phyloP scores from a whole-genome alignment of 805 yeast genomes.

The Brettanomyces nanus region DNA sequence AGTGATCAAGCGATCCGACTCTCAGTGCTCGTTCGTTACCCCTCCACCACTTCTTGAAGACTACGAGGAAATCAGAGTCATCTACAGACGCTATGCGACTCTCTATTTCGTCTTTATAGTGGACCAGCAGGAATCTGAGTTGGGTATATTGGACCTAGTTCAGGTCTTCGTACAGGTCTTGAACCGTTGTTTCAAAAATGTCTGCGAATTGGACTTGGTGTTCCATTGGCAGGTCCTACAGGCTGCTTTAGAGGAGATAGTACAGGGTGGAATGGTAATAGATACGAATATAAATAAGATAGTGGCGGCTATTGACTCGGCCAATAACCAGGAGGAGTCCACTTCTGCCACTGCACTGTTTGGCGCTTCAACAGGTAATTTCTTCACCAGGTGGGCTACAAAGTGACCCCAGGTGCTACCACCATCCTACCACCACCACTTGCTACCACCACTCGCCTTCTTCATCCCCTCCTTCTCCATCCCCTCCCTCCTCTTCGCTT shows the following conservation, averaged over 20 bases:
- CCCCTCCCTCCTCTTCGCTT: slow-evolving; percentile 28
- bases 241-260: slow-evolving; percentile 82
- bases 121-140: slow-evolving; percentile 90
- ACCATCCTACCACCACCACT: not conserved
- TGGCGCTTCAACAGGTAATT: not conserved
- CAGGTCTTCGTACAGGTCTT: slow-evolving; percentile 95
- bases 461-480: slow-evolving; percentile 24
- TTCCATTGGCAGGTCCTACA: slow-evolving; percentile 97
- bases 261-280: slow-evolving; percentile 97
- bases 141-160: slow-evolving; percentile 87
- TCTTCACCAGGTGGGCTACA: slow-evolving; percentile 11
- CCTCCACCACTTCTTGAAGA: slow-evolving; percentile 73
- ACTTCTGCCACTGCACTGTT: slow-evolving; percentile 12
- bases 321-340: slow-evolving; percentile 41
- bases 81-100: slow-evolving; percentile 91
- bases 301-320: slow-evolving; percentile 75
- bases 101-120: slow-evolving; percentile 93
- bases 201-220: slow-evolving; percentile 92
- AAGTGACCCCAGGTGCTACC: not conserved
- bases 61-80: slow-evolving; percentile 72
- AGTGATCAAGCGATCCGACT: slow-evolving; percentile 59
- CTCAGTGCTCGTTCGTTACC: slow-evolving; percentile 82
- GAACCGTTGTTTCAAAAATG: slow-evolving; percentile 88
- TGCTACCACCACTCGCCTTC: slow-evolving; percentile 22
- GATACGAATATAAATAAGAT: slow-evolving; percentile 81